Evolutionary conservation across 257 asterid genomes (phyloP), one percentile per base, ranked within the genome.

Genomic region (Gentiana dahurica): DNA sequence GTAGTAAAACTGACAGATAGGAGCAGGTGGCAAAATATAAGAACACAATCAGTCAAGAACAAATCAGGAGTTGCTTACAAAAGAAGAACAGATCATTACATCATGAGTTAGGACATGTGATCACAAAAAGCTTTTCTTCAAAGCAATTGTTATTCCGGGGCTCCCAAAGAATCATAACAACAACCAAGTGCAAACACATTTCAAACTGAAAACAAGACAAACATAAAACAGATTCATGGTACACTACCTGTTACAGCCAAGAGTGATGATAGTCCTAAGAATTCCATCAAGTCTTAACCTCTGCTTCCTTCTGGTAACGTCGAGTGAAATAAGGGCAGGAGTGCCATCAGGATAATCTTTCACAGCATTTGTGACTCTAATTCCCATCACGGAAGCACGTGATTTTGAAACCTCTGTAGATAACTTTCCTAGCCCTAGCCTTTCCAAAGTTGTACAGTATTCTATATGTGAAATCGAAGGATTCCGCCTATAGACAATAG

Each of bases 331-430:
- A 73, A 85, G 67, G 55, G 85, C 94, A 44, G 98, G 96, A 37
- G 98, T 91, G 55, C 98, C 98, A 49, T 63, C 65, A 4, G 77
- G 84, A 57, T 59, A 68, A 55, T 79, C 96, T 11, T 74, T 82
- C 54, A 76, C 87, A 45, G 89, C 70, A 55, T 78, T 81, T 47
- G 84, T 69, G 36, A 87, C 81, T 52, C 94, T 70, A 44, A 91
- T 44, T 43, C 98, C 98, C 98, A 87, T 77, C n/a, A 75, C 74
- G 9, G 84, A 80, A 64, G 98, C 96, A 59, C 87, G 77, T 35
- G 48, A 64, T 36, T 52, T 82, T 12, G 98, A 87, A 35, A 85
- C 66, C 58, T 63, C 79, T 24, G 95, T 74, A 2, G 98, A 76
- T 36, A 82, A 75, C 73, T 78, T 78, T 9, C 74, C 83, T 35